A percentile compares a stretch with the other conserved stretches of the same genome.
These are phyloP conservation scores for Trichosporon asahii DNA, from an alignment of 1,284 basidiomycete species.

Conservation along the genomic window DNA sequence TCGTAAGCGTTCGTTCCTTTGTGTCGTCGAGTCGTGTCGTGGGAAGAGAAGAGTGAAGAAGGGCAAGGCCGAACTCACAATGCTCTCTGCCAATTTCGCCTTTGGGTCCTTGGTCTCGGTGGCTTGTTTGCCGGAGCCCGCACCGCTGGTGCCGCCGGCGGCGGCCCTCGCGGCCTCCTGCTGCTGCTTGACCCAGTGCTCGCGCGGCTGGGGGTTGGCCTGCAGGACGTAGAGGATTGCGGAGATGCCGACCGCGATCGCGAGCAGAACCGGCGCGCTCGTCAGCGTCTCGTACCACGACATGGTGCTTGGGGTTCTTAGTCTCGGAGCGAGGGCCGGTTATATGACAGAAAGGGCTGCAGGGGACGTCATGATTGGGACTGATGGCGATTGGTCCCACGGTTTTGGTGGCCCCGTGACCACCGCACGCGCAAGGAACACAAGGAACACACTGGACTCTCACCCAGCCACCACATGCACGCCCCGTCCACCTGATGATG, in stretches of 20 bases:
- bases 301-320: not conserved
- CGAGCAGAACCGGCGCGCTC: constrained; percentile 36
- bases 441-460: not conserved
- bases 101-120: not conserved
- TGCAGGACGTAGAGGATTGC: constrained; percentile 22
- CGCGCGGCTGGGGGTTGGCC: constrained; percentile 26
- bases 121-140: not conserved
- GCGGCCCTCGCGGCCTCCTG: not conserved
- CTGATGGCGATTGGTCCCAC: not conserved
- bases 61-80: constrained; percentile 5
- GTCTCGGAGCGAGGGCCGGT: not conserved
- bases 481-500: too few relatives aligned
- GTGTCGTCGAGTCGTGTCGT: not conserved
- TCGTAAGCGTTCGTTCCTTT: not conserved
- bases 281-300: constrained; percentile 37
- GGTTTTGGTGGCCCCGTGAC: not conserved
- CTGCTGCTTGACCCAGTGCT: not conserved
- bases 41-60: not conserved
- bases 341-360: not conserved
- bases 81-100: constrained; percentile 3
- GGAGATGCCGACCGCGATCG: constrained; percentile 35
- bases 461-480: not conserved
- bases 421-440: not conserved
- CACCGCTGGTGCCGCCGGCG: not conserved
- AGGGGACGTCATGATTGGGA: constrained; percentile 1